phyloP scores from a whole-genome alignment of 441 rosid species.

The Eruca vesicaria region DNA sequence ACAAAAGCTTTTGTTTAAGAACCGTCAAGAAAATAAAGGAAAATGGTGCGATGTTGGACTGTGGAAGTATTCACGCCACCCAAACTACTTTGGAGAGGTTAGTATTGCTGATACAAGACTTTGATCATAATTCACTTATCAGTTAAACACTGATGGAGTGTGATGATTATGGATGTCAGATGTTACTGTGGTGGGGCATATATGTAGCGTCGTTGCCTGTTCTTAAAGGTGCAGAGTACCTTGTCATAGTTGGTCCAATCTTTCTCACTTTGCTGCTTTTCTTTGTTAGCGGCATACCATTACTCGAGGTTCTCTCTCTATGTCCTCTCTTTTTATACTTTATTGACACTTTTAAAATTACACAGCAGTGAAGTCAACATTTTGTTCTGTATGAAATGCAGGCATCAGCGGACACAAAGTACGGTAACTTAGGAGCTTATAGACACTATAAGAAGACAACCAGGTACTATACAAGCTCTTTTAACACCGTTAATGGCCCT shows the following conservation, averaged over 20 bases:
- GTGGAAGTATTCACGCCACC: slow-evolving; percentile 90
- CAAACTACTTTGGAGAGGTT: slow-evolving; percentile 98
- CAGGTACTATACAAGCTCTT: slow-evolving; percentile 45
- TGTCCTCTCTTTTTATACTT: background rate
- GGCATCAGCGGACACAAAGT: slow-evolving; percentile 87
- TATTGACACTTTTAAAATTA: background rate
- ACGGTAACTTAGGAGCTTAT: slow-evolving; percentile 61
- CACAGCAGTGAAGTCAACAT: background rate
- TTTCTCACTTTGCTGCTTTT: slow-evolving; percentile 85
- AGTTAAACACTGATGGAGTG: slow-evolving; percentile 7
- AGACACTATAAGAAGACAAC: slow-evolving; percentile 70
- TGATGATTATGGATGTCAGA: slow-evolving; percentile 41
- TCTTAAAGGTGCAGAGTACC: slow-evolving; percentile 78
- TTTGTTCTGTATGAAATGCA: slow-evolving; percentile 36
- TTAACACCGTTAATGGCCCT: background rate
- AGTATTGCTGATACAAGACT: slow-evolving; percentile 8
- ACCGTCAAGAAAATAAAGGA: slow-evolving; percentile 72
- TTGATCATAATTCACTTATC: background rate
- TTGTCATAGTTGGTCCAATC: slow-evolving; percentile 76
- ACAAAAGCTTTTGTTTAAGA: slow-evolving; percentile 79
- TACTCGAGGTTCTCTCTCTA: slow-evolving; percentile 72
- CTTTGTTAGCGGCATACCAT: slow-evolving; percentile 83
- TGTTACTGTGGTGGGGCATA: slow-evolving; percentile 93
- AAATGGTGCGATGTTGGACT: slow-evolving; percentile 83
- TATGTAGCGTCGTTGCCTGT: slow-evolving; percentile 72